Conservation (phyloP, 108 stramenopile genomes). For the Nitzschia putrida region DNA sequence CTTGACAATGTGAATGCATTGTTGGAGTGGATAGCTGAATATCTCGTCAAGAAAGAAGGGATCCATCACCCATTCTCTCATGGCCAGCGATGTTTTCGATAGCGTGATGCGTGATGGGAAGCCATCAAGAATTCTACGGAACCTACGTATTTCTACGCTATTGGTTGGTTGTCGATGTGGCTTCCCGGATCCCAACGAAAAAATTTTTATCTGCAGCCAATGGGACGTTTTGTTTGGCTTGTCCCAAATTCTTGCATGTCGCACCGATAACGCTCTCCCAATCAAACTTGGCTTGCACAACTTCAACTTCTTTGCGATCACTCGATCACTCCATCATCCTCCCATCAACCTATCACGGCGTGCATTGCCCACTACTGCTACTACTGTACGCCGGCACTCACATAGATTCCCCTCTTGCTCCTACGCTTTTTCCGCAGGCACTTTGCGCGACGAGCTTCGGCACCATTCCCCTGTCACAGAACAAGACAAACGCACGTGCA, state of each 20-base stretch:
- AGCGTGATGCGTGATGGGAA: background rate
- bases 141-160: background rate
- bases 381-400: background rate
- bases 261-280: background rate
- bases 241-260: background rate
- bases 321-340: background rate
- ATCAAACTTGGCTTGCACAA: background rate
- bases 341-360: background rate
- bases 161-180: conserved; percentile 3
- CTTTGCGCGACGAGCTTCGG: background rate
- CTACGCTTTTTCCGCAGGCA: background rate
- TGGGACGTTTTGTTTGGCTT: conserved; percentile 1
- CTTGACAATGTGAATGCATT: no score
- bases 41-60: no score
- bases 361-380: no score
- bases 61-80: no score
- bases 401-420: background rate
- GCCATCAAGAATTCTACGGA: background rate
- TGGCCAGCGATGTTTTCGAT: no score
- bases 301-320: background rate
- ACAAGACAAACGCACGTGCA: background rate
- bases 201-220: background rate
- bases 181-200: background rate
- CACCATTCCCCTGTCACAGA: background rate
- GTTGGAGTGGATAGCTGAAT: no score